Percentiles rank a stretch among this genome's conserved stretches.
Evolutionary conservation across 768 basidiomycete genomes (phyloP).

Genomic region (Saitozyma sp.): DNA sequence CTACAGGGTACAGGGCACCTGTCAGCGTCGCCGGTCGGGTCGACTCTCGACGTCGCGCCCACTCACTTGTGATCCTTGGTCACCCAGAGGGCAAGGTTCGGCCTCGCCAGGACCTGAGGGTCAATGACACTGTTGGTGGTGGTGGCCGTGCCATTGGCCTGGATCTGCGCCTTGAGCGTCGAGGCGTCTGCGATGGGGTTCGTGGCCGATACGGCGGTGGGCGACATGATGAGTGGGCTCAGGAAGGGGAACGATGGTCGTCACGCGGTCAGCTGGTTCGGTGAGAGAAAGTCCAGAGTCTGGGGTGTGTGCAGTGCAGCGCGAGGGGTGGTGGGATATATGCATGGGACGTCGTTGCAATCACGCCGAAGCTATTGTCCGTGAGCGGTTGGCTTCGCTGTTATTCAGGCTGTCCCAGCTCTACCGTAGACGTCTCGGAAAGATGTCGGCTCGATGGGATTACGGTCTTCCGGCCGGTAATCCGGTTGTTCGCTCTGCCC

Average conservation of each 20-base stretch:
- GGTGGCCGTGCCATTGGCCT: too few species aligned
- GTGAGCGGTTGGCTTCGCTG: too few species aligned
- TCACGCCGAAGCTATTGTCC: too few species aligned
- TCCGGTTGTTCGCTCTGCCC: too few species aligned
- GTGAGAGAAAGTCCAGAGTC: conserved; percentile 16
- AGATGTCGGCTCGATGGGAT: too few species aligned
- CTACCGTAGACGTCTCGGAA: too few species aligned
- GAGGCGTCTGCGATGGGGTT: background rate
- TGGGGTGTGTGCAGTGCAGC: background rate
- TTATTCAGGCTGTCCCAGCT: too few species aligned
- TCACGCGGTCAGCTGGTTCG: too few species aligned
- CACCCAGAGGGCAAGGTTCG: conserved; percentile 36
- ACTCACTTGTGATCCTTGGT: conserved; percentile 32
- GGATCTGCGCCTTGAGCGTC: conserved; percentile 4
- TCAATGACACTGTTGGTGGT: conserved; percentile 4
- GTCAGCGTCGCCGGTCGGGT: background rate
- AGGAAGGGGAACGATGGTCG: too few species aligned
- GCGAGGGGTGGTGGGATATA: too few species aligned
- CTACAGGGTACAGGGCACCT: background rate
- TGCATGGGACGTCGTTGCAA: too few species aligned
- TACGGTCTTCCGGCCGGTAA: too few species aligned
- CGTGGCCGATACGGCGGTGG: background rate
- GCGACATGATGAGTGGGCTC: background rate
- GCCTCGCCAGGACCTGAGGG: conserved; percentile 11
- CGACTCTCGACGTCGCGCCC: background rate